phyloP scores from a whole-genome alignment of 257 asterid species.

The Perilla frutescens region DNA sequence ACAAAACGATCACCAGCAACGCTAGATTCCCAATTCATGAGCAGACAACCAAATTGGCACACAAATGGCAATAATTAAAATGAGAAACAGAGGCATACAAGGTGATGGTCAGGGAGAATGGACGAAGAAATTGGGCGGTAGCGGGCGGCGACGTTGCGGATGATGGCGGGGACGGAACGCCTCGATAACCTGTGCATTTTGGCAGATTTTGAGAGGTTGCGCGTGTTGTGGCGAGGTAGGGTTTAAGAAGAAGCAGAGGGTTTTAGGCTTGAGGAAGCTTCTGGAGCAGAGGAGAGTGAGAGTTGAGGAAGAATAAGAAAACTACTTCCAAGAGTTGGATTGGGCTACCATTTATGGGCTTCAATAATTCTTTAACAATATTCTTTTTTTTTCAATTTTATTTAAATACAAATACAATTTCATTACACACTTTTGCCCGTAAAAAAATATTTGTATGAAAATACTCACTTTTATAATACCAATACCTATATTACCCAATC shows the following conservation, averaged over 20 bases:
- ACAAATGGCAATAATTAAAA: background rate
- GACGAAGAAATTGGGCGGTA: slow-evolving; percentile 58
- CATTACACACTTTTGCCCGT: too few relatives aligned
- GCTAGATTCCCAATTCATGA: background rate
- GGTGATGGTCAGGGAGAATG: slow-evolving; percentile 36
- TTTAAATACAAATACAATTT: too few relatives aligned
- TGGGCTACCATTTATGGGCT: too few relatives aligned
- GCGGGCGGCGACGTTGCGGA: slow-evolving; percentile 52
- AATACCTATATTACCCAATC: too few relatives aligned
- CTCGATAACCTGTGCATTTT: slow-evolving; percentile 69
- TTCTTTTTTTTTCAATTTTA: too few relatives aligned
- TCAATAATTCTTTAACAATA: too few relatives aligned
- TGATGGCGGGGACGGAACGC: slow-evolving; percentile 65
- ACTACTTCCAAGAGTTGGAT: too few relatives aligned
- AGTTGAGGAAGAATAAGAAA: too few relatives aligned
- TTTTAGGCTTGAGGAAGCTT: slow-evolving; percentile 55
- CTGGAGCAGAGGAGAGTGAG: slow-evolving; percentile 36
- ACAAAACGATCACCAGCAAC: background rate
- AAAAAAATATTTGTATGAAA: too few relatives aligned
- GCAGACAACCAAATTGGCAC: background rate
- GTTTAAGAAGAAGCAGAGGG: slow-evolving; percentile 51
- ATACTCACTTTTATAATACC: too few relatives aligned
- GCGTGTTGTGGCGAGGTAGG: slow-evolving; percentile 38
- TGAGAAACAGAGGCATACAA: slow-evolving; percentile 36
- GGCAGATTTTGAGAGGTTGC: background rate